Evolutionary conservation across 169 alveolate genomes (phyloP), one percentile per base, ranked within the genome.

Genomic region (Plasmodium adleri): DNA sequence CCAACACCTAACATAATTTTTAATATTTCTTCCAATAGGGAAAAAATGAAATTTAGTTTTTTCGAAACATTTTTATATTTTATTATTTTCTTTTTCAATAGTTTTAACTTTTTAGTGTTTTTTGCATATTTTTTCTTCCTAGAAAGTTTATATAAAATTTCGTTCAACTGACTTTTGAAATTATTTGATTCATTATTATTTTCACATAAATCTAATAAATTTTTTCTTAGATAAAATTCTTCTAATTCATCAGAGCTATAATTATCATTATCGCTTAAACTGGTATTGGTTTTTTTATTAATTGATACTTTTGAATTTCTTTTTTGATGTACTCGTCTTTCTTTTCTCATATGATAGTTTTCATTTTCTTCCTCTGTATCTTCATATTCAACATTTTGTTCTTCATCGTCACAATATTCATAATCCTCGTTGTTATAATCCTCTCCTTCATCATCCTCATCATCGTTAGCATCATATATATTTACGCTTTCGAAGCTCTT

Each of bases 11-110:
- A 39, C 92, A 86, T 86, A 12, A 86, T 86, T 49, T 86, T 71
- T 72, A 86, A 71, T 86, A 86, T 86, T 86, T 86, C 92, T 64
- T 86, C 92, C 80, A 88, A 62, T 67, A 86, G 78, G 24, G 80
- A 73, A 60, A 83, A 62, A 22, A 92, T 88, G 52, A 83, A 86
- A 39, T 63, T 74, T 56, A 92, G 50, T 49, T 74, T 92, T 32
- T 72, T 78, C 22, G 91, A 76, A 47, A 83, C 93, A 24, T 83
- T 87, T 54, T 28, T 75, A 67, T 66, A 74, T 52, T 86, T 68
- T 22, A 39, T 72, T 56, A 74, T 63, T 56, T 50, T 92, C 50
- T 85, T 63, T 24, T 74, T 87, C 17, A 85, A 43, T 12, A 64
- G 15, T 63, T 86, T 74, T 22, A 92, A 74, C 62, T 92, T 80